These are phyloP conservation scores for Phoenix roebelenii DNA, from an alignment of 176 grass and related monocot species.

Conservation along the genomic window DNA sequence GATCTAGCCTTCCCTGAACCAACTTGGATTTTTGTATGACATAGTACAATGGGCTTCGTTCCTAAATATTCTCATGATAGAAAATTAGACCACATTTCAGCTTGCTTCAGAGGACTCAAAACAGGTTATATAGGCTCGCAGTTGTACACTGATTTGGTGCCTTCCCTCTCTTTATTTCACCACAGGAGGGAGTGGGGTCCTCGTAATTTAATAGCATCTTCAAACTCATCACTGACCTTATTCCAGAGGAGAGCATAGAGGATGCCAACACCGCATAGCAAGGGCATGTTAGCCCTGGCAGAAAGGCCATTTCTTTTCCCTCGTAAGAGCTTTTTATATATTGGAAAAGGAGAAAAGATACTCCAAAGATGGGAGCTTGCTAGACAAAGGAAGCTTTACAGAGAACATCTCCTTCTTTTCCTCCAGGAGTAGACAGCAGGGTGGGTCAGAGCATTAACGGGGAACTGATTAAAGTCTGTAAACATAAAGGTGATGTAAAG, in stretches of 20 bases:
- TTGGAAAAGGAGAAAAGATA: constrained; percentile 58
- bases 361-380: constrained; percentile 63
- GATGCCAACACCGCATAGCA: not conserved
- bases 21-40: too few relatives aligned
- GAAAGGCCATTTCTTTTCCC: too few relatives aligned
- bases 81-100: too few relatives aligned
- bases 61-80: too few relatives aligned
- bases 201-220: not conserved
- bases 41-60: too few relatives aligned
- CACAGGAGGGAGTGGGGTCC: not conserved
- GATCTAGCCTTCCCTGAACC: too few relatives aligned
- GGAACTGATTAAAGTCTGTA: constrained; percentile 56
- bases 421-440: not conserved
- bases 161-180: not conserved
- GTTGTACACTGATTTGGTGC: too few relatives aligned
- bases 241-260: not conserved
- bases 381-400: constrained; percentile 89
- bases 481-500: constrained; percentile 48
- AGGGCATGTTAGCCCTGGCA: not conserved
- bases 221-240: not conserved
- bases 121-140: too few relatives aligned
- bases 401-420: constrained; percentile 60
- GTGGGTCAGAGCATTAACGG: constrained; percentile 54
- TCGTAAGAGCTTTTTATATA: constrained; percentile 11
- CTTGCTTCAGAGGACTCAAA: too few relatives aligned